Percentiles rank a stretch among this genome's conserved stretches.
These are phyloP conservation scores for Sequoia sempervirens DNA, from an alignment of 75 land plant genomes.

Conservation along the genomic window DNA sequence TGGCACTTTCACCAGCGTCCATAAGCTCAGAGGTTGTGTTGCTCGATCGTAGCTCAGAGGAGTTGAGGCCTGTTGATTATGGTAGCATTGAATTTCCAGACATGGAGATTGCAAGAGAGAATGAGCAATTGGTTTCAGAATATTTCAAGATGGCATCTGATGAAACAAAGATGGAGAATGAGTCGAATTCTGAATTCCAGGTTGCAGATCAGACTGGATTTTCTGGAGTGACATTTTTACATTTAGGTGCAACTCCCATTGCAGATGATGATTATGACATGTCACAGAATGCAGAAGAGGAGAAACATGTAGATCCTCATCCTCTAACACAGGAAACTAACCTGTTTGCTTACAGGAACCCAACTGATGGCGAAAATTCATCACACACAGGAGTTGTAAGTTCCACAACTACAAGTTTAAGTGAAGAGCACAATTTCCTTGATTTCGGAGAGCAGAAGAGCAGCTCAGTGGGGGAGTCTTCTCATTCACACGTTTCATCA, in stretches of 20 bases:
- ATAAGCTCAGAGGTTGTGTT: conserved; percentile 54
- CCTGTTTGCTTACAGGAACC: conserved; percentile 19
- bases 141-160: conserved; percentile 36
- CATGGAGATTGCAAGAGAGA: conserved; percentile 42
- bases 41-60: conserved; percentile 27
- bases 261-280: conserved; percentile 44
- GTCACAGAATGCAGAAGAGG: conserved; percentile 18
- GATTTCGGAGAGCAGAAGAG: conserved; percentile 30
- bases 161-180: not conserved
- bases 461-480: conserved; percentile 9
- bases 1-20: conserved; percentile 14
- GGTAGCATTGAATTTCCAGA: conserved; percentile 68
- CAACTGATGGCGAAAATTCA: conserved; percentile 20
- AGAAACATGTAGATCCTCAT: conserved; percentile 8
- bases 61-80: conserved; percentile 37
- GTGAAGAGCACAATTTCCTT: conserved; percentile 30
- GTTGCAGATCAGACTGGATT: not conserved
- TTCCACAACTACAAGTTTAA: conserved; percentile 48
- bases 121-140: conserved; percentile 59
- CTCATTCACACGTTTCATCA: conserved; percentile 13
- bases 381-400: conserved; percentile 22
- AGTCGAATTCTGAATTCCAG: not conserved
- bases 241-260: conserved; percentile 35
- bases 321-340: conserved; percentile 15
- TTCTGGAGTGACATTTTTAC: conserved; percentile 34